Percentiles rank a stretch among this genome's conserved stretches.
These are phyloP conservation scores for Fusarium keratoplasticum DNA, from an alignment of 2,329 filamentous ascomycete genomes.

Conservation along the genomic window DNA sequence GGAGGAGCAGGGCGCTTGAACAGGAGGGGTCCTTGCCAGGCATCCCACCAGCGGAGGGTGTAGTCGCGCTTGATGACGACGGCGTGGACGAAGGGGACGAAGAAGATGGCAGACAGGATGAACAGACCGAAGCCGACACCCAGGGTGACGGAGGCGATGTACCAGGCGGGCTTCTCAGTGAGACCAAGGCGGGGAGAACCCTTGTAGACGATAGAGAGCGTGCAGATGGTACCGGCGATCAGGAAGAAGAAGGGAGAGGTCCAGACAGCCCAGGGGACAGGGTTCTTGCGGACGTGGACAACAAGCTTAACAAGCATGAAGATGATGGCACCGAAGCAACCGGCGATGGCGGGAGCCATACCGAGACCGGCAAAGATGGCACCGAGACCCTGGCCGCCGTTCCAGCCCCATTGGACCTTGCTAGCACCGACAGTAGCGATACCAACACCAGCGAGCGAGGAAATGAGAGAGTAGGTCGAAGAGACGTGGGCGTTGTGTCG, in stretches of 20 bases:
- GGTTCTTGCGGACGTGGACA: slow-evolving; percentile 79
- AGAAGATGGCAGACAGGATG: slow-evolving; percentile 74
- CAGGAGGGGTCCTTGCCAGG: slow-evolving; percentile 72
- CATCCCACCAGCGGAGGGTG: slow-evolving; percentile 71
- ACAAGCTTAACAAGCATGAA: slow-evolving; percentile 73
- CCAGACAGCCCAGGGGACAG: slow-evolving; percentile 78
- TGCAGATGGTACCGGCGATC: slow-evolving; percentile 78
- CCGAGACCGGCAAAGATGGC: slow-evolving; percentile 78
- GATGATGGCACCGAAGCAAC: slow-evolving; percentile 73
- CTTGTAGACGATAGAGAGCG: slow-evolving; percentile 84
- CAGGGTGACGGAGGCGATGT: slow-evolving; percentile 74
- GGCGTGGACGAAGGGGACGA: slow-evolving; percentile 76
- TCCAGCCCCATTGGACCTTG: slow-evolving; percentile 77
- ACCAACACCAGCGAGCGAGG: slow-evolving; percentile 75
- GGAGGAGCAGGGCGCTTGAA: slow-evolving; percentile 68
- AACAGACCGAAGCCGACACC: slow-evolving; percentile 71
- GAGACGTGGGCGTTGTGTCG: slow-evolving; percentile 78
- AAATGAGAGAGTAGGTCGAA: slow-evolving; percentile 78
- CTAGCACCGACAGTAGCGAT: slow-evolving; percentile 73
- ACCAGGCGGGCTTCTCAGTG: slow-evolving; percentile 69
- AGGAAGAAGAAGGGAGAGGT: slow-evolving; percentile 83
- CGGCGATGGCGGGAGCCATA: slow-evolving; percentile 78
- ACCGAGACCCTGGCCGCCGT: slow-evolving; percentile 74
- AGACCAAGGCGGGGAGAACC: slow-evolving; percentile 67
- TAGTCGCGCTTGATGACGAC: slow-evolving; percentile 77